A percentile compares a stretch with the other conserved stretches of the same genome.
These are phyloP conservation scores for Penicillium vulpinum DNA, from an alignment of 2,329 filamentous ascomycete species.

Conservation along the genomic window DNA sequence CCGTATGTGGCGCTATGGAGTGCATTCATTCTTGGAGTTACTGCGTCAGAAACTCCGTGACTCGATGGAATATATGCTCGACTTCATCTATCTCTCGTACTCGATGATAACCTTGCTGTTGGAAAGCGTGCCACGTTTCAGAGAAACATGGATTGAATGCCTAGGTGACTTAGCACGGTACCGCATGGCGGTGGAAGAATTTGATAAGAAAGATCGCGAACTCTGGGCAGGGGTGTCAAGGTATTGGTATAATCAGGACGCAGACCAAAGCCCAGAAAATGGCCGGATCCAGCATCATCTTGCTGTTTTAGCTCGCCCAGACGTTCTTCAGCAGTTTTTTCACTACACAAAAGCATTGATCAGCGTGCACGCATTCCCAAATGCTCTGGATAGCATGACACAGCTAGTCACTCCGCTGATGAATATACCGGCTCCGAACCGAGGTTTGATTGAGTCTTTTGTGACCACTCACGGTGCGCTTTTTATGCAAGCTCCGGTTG, in stretches of 20 bases:
- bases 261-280: conserved; percentile 70
- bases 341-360: conserved; percentile 61
- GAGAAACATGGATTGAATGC: conserved; percentile 92
- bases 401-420: conserved; percentile 55
- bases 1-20: conserved; percentile 90
- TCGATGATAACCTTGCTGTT: conserved; percentile 85
- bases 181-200: conserved; percentile 87
- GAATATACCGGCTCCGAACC: conserved; percentile 33
- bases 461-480: conserved; percentile 56
- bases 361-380: conserved; percentile 56
- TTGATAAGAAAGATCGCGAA: conserved; percentile 71
- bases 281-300: conserved; percentile 87
- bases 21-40: conserved; percentile 80
- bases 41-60: conserved; percentile 71
- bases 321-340: conserved; percentile 59
- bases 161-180: conserved; percentile 83
- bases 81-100: conserved; percentile 86
- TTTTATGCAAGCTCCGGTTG: conserved; percentile 39
- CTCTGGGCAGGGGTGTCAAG: conserved; percentile 78
- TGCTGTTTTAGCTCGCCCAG: conserved; percentile 64
- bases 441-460: conserved; percentile 49
- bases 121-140: conserved; percentile 79
- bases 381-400: conserved; percentile 57
- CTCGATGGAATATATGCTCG: conserved; percentile 84
- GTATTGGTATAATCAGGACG: conserved; percentile 82